phyloP scores from a whole-genome alignment of 2,329 filamentous ascomycete genomes.

The Paracorniculantispora psalliotae region DNA sequence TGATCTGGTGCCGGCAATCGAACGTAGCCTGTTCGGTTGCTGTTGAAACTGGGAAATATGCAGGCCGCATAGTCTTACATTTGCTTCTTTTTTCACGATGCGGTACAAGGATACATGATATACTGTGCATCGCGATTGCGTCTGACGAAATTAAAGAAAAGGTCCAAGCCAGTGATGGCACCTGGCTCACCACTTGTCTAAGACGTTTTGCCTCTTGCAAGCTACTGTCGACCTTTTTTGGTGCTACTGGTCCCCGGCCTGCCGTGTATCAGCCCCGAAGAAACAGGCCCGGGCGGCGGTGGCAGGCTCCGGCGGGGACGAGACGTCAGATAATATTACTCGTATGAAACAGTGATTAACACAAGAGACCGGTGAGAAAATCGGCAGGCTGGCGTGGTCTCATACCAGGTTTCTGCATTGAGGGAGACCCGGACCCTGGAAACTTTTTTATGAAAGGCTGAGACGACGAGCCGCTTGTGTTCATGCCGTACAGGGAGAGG shows the following conservation, averaged over 20 bases:
- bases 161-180: not conserved
- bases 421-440: not conserved
- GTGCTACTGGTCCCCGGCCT: not conserved
- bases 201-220: conserved; percentile 2
- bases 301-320: not conserved
- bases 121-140: not conserved
- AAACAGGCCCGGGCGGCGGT: not conserved
- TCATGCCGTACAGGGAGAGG: not conserved
- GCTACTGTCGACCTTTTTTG: not conserved
- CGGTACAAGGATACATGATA: not conserved
- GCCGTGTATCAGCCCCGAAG: not conserved
- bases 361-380: not conserved
- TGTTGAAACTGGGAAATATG: not conserved
- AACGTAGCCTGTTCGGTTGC: too few species aligned
- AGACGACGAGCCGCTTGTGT: not conserved
- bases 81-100: not conserved
- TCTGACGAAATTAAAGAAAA: not conserved
- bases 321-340: not conserved
- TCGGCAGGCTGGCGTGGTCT: not conserved
- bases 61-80: not conserved
- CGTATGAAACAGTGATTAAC: conserved; percentile 5
- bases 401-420: not conserved
- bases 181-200: not conserved
- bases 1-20: conserved; percentile 1
- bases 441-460: not conserved